Evolutionary conservation across 78 protist genomes (phyloP), one percentile per base, ranked within the genome.

Genomic region (Pigoraptor vietnamica): DNA sequence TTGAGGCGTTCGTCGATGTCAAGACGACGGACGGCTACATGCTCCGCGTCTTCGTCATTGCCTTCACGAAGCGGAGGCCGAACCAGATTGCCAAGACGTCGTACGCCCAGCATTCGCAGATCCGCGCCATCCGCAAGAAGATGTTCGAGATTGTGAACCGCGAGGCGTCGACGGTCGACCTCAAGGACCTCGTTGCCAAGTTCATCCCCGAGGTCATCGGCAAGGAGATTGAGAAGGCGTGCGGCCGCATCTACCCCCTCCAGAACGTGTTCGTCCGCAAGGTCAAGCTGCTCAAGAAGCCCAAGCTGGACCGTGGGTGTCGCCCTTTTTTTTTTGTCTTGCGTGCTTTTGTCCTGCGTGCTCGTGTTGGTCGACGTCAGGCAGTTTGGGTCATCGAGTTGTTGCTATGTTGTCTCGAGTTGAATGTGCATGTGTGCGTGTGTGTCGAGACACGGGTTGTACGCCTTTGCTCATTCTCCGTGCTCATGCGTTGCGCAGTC

Each of bases 191-290:
- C 38, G 97, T 98, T 90, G 24, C 90, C 94, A 97, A 98, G 96
- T 92, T 99, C 93, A 94, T 95, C 88, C 91, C 95, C 48, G 98
- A 97, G 91, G 82, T 93, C 67, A 95, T 99, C 87, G 97, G 99
- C 90, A 93, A 91, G 91, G 96, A 97, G 92, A 98, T 99, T 95
- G 94, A 95, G 94, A 92, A 93, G 94, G 98, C 94, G 36, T 90
- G 97, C 94, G 40, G 90, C 33, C 39, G 90, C 86, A 94, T 98
- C 97, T 99, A 93, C 99, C 99, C 99, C 39, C 95, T 99, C 89
- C 95, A 95, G 94, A 96, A 98, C 94, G 98, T 96, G 86, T 95
- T 39, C 97, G 91, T 99, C 97, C 96, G 99, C 94, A 99, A 99
- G 96, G 98, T 97, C 82, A 99, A 99, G 97, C 93, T 98, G 90